Percentiles rank a stretch among this genome's conserved stretches.
phyloP scores from a whole-genome alignment of 2,329 filamentous ascomycete species.

The Fusarium dlaminii region DNA sequence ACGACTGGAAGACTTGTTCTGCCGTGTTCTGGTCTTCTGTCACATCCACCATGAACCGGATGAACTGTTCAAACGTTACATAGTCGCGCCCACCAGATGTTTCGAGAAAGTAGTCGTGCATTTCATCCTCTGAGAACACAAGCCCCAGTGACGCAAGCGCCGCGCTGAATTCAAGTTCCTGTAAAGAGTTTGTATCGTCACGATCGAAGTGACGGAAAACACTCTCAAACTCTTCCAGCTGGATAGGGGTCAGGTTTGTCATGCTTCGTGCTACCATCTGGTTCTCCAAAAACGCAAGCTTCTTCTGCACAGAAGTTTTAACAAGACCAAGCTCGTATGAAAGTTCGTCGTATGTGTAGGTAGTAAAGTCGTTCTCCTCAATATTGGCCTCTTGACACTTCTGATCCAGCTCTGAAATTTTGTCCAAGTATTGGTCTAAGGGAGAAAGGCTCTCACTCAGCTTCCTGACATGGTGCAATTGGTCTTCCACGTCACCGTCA shows the following conservation, averaged over 20 bases:
- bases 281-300: constrained; percentile 95
- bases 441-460: constrained; percentile 87
- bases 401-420: constrained; percentile 84
- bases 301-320: constrained; percentile 92
- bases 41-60: constrained; percentile 98
- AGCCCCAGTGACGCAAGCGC: constrained; percentile 93
- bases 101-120: constrained; percentile 93
- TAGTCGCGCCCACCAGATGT: constrained; percentile 82
- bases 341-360: constrained; percentile 96
- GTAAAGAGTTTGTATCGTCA: constrained; percentile 87
- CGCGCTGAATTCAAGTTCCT: constrained; percentile 95
- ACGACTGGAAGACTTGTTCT: constrained; percentile 97
- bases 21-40: constrained; percentile 99
- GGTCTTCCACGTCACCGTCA: constrained; percentile 96
- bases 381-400: constrained; percentile 97
- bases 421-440: constrained; percentile 88
- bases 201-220: constrained; percentile 98
- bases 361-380: constrained; percentile 99
- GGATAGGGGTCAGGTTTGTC: constrained; percentile 98
- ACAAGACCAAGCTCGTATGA: constrained; percentile 93
- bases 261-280: constrained; percentile 98
- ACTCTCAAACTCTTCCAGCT: constrained; percentile 97
- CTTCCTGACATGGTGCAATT: constrained; percentile 85
- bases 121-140: constrained; percentile 97
- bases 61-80: constrained; percentile 98